Conservation (phyloP, 768 basidiomycete species). For the Scleroderma citrinum region DNA sequence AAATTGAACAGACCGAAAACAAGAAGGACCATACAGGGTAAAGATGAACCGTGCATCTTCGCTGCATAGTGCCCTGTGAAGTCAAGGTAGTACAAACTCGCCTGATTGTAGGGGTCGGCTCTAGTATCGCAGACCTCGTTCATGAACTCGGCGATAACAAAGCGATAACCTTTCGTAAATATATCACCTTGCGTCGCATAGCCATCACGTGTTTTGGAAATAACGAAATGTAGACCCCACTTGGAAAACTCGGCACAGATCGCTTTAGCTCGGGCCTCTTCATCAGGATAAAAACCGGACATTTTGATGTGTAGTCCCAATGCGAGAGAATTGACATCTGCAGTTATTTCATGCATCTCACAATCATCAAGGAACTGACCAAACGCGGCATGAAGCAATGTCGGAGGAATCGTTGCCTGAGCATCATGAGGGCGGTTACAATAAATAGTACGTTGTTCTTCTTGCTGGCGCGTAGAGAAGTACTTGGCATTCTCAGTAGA, state of each 20-base stretch:
- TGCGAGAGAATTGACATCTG: constrained; percentile 8
- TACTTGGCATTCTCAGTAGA: not conserved
- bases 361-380: constrained; percentile 9
- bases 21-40: constrained; percentile 20
- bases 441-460: not conserved
- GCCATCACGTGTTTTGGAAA: not conserved
- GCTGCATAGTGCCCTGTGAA: constrained; percentile 4
- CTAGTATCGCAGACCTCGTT: constrained; percentile 12
- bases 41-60: constrained; percentile 9
- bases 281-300: constrained; percentile 14
- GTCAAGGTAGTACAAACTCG: constrained; percentile 15
- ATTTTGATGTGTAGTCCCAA: constrained; percentile 13
- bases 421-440: not conserved
- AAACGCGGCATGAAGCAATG: constrained; percentile 5
- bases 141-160: constrained; percentile 17
- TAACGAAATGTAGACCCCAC: not conserved
- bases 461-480: not conserved
- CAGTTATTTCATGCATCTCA: not conserved
- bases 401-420: constrained; percentile 1
- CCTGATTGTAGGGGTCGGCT: constrained; percentile 25
- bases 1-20: constrained; percentile 19
- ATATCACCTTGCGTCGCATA: constrained; percentile 13
- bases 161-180: constrained; percentile 10
- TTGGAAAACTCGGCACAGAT: not conserved
- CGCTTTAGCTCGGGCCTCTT: constrained; percentile 2